Base-by-base conservation (phyloP, 179 eudicot species). In the Camellia oleifera region DNA sequence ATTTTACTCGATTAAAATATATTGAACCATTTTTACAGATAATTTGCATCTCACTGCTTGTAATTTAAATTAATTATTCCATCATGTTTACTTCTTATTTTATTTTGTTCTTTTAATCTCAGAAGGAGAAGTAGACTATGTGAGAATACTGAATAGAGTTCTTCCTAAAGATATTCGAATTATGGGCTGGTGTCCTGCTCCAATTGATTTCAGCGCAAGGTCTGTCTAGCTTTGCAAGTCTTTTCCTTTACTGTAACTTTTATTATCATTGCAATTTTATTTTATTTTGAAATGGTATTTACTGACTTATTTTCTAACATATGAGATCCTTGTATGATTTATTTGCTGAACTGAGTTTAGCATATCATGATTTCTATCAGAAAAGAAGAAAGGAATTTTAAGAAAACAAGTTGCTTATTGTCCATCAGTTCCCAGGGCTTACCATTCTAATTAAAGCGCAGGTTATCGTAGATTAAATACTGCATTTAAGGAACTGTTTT, bases 121-220 rank as follows among this genome's bases (percentile, higher is more conserved):
- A 91, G 89, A 87, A 86, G 90, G 83, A 75, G 98, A 95, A 85
- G 48, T 95, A 73, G 98, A 95, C 82, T 95, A 92, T 77, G 93
- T 92, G 84, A 90, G 86, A 83, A 80, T 91, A 72, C 81, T 95
- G 73, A 95, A 95, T 67, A 83, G 83, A 86, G 94, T 86, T 50
- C 98, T 93, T 82, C 98, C 98, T 61, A 84, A 89, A 78, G 98
- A 95, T 83, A 91, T 95, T 78, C 90, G 97, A 79, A 85, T 95
- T 66, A 79, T 89, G 82, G 91, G 98, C 65, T 95, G 98, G 98
- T 89, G 92, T 83, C 93, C 97, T 83, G 97, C 85, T 83, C 92
- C 94, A 63, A 66, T 72, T 81, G 93, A 90, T 88, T 89, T 95
- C 82, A 91, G 93, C 83, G 97, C 98, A 82, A 93, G 98, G 98